These are phyloP conservation scores for Pleurotus pulmonarius DNA, from an alignment of 768 basidiomycete species.

Conservation along the genomic window DNA sequence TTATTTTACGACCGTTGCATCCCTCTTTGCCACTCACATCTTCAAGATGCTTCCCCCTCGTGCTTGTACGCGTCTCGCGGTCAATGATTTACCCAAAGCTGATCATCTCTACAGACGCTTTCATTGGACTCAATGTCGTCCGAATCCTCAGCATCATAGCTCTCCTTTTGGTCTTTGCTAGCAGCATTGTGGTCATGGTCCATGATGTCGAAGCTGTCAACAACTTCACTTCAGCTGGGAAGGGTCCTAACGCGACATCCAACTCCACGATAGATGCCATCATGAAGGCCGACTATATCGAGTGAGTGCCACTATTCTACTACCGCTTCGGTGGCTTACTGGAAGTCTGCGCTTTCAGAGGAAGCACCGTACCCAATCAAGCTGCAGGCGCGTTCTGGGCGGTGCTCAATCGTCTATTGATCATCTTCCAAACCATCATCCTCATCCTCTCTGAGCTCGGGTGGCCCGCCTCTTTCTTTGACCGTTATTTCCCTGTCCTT, in stretches of 20 bases:
- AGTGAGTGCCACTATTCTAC: constrained; percentile 37
- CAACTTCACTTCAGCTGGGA: constrained; percentile 41
- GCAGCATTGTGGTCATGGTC: constrained; percentile 69
- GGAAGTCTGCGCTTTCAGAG: constrained; percentile 25
- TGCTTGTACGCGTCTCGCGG: constrained; percentile 7
- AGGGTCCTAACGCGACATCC: constrained; percentile 27
- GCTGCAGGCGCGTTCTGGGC: constrained; percentile 92
- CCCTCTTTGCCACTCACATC: background rate
- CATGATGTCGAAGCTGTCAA: constrained; percentile 77
- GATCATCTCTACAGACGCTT: constrained; percentile 31
- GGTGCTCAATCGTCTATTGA: constrained; percentile 79
- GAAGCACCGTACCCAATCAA: constrained; percentile 91
- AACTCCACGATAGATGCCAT: constrained; percentile 26
- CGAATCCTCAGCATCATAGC: constrained; percentile 75
- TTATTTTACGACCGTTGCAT: background rate
- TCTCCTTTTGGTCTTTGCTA: constrained; percentile 77
- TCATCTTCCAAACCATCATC: constrained; percentile 75
- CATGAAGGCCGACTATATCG: constrained; percentile 74
- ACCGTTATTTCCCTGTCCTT: constrained; percentile 89
- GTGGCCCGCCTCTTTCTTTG: constrained; percentile 78
- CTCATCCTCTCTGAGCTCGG: constrained; percentile 76
- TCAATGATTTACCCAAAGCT: background rate
- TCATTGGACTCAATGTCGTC: constrained; percentile 75
- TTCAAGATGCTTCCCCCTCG: constrained; percentile 11
- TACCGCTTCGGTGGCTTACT: background rate